Evolutionary conservation across 2,329 filamentous ascomycete species (phyloP).

Genomic region (Acrodontium crateriforme): DNA sequence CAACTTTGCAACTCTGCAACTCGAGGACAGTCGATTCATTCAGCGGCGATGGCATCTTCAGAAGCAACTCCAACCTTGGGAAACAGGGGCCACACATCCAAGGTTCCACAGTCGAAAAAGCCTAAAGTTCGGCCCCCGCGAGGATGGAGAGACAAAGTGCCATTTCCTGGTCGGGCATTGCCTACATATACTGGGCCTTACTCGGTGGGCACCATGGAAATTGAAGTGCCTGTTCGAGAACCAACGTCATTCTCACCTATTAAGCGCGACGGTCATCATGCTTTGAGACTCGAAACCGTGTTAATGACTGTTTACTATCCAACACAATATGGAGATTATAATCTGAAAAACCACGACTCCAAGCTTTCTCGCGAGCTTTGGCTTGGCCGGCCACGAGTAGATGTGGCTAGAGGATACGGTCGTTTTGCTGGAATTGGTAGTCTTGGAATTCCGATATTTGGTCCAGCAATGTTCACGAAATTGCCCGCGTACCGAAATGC

Average conservation of each 20-base stretch:
- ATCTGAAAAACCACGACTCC: conserved; percentile 8
- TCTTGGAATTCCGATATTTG: conserved; percentile 40
- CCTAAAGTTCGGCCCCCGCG: conserved; percentile 35
- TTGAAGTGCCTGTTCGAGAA: conserved; percentile 37
- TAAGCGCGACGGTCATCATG: conserved; percentile 31
- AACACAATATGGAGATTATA: conserved; percentile 27
- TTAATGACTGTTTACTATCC: conserved; percentile 55
- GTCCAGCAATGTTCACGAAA: conserved; percentile 49
- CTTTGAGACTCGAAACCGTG: conserved; percentile 44
- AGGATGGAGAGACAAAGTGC: conserved; percentile 34
- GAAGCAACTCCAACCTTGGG: conserved; percentile 4
- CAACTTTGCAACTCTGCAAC: too few species aligned
- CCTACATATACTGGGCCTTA: conserved; percentile 41
- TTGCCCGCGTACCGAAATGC: conserved; percentile 51
- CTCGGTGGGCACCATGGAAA: conserved; percentile 39
- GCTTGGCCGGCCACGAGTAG: conserved; percentile 44
- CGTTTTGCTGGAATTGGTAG: conserved; percentile 42
- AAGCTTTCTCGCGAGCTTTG: conserved; percentile 44
- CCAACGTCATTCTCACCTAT: conserved; percentile 38
- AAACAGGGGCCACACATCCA: conserved; percentile 8
- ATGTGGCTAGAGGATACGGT: conserved; percentile 47
- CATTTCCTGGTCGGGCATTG: conserved; percentile 31
- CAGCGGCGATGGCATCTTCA: too few species aligned
- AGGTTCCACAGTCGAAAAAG: conserved; percentile 30
- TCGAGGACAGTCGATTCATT: too few species aligned